Percentiles rank a stretch among this genome's conserved stretches.
Conservation (phyloP, 2,329 filamentous ascomycete species). For the Alternaria gansuensis region DNA sequence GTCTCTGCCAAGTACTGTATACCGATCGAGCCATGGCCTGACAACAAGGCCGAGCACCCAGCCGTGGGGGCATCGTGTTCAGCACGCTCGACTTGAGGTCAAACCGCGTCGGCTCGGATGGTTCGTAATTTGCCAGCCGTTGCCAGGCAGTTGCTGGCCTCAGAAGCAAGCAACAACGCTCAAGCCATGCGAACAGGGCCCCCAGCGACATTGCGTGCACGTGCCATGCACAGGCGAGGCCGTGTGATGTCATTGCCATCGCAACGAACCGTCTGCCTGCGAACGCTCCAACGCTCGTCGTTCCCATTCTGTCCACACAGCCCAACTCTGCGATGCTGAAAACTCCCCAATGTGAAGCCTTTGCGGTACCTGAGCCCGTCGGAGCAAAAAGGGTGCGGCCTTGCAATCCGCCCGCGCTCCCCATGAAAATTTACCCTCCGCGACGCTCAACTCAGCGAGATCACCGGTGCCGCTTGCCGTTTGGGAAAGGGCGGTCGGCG, state of each 20-base stretch:
- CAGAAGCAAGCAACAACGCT: constrained; percentile 23
- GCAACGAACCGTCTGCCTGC: constrained; percentile 14
- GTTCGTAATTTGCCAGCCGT: constrained; percentile 32
- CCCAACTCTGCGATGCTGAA: not conserved
- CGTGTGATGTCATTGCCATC: constrained; percentile 32
- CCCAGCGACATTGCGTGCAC: constrained; percentile 19
- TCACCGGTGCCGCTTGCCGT: constrained; percentile 35
- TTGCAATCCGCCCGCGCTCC: constrained; percentile 28
- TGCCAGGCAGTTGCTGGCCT: constrained; percentile 25
- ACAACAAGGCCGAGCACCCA: constrained; percentile 12
- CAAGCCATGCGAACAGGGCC: constrained; percentile 25
- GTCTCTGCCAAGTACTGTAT: not conserved
- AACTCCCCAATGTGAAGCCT: not conserved
- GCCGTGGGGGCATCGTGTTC: constrained; percentile 13
- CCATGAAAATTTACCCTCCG: constrained; percentile 32
- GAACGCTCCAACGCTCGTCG: constrained; percentile 20
- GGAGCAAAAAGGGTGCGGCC: constrained; percentile 29
- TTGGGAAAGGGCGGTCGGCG: constrained; percentile 41
- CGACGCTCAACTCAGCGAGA: constrained; percentile 32
- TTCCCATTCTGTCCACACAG: not conserved
- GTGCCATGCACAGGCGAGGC: constrained; percentile 18
- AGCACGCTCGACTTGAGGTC: constrained; percentile 13
- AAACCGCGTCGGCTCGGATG: constrained; percentile 18
- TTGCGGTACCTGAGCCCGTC: constrained; percentile 35
- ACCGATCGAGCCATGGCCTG: constrained; percentile 16